These are phyloP conservation scores for Suhomyces chickasaworum DNA, from an alignment of 1,139 yeast species.

Conservation along the genomic window DNA sequence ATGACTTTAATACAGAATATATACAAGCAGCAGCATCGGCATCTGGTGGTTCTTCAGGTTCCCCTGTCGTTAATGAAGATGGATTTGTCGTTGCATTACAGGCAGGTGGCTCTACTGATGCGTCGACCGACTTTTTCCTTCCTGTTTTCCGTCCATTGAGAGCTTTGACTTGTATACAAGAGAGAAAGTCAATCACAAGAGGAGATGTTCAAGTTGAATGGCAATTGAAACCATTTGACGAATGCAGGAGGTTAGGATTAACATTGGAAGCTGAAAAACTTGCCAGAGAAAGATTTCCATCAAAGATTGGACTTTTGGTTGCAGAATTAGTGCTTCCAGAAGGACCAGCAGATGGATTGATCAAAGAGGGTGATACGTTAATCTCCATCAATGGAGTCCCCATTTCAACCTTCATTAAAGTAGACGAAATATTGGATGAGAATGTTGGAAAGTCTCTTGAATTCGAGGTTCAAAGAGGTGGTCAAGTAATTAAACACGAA, in stretches of 20 bases:
- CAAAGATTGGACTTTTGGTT: conserved; percentile 76
- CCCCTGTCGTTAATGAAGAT: conserved; percentile 88
- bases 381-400: conserved; percentile 68
- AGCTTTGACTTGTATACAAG: conserved; percentile 75
- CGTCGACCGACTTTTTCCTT: conserved; percentile 89
- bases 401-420: conserved; percentile 71
- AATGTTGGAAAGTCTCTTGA: conserved; percentile 62
- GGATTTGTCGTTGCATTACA: conserved; percentile 90
- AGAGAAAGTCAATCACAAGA: conserved; percentile 58
- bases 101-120: conserved; percentile 91
- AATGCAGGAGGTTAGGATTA: conserved; percentile 84
- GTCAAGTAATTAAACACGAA: conserved; percentile 52
- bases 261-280: conserved; percentile 70
- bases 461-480: conserved; percentile 71
- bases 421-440: conserved; percentile 82
- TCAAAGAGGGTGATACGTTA: conserved; percentile 85
- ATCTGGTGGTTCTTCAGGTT: conserved; percentile 94
- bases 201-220: conserved; percentile 89
- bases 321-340: conserved; percentile 83
- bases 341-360: conserved; percentile 77
- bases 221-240: conserved; percentile 85
- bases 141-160: conserved; percentile 84
- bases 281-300: conserved; percentile 72
- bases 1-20: conserved; percentile 93
- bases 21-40: conserved; percentile 97